Evolutionary conservation across 306 rosid genomes (phyloP).

Genomic region (Sicyos edulis): DNA sequence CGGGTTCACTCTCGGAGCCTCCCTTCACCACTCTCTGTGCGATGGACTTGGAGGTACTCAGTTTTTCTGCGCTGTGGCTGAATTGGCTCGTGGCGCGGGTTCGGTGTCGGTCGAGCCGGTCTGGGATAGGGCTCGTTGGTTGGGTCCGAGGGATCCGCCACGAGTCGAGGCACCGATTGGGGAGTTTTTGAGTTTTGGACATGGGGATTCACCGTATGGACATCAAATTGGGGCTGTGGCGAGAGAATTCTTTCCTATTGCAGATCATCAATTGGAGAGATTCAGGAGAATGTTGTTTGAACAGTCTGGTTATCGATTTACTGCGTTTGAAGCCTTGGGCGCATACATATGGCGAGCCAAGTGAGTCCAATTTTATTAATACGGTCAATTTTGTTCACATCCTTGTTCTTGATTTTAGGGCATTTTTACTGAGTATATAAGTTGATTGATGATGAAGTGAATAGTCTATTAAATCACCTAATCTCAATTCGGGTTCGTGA

Average conservation of each 20-base stretch:
- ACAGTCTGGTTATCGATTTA: slow-evolving; percentile 50
- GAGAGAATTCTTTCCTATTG: slow-evolving; percentile 50
- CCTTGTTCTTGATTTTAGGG: background rate
- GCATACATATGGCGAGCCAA: slow-evolving; percentile 91
- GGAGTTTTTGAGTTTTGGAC: slow-evolving; percentile 46
- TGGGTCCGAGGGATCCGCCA: slow-evolving; percentile 49
- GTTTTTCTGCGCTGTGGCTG: slow-evolving; percentile 67
- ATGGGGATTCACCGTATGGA: slow-evolving; percentile 38
- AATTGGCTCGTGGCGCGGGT: slow-evolving; percentile 61
- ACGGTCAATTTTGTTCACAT: background rate
- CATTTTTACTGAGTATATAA: background rate
- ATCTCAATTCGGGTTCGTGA: no score
- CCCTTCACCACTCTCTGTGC: slow-evolving; percentile 57
- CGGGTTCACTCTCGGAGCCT: slow-evolving; percentile 69
- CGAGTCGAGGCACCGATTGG: slow-evolving; percentile 36
- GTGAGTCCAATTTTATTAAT: slow-evolving; percentile 34
- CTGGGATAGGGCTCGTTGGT: slow-evolving; percentile 45
- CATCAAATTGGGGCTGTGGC: slow-evolving; percentile 31
- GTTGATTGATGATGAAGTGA: no score
- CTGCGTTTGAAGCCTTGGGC: slow-evolving; percentile 77
- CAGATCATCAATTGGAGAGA: slow-evolving; percentile 44
- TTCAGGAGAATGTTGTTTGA: slow-evolving; percentile 40
- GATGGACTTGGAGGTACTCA: slow-evolving; percentile 72
- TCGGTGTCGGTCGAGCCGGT: slow-evolving; percentile 33
- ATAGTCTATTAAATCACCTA: no score